Conservation (phyloP, 2,329 filamentous ascomycete species). For the Aspergillus transmontanensis region DNA sequence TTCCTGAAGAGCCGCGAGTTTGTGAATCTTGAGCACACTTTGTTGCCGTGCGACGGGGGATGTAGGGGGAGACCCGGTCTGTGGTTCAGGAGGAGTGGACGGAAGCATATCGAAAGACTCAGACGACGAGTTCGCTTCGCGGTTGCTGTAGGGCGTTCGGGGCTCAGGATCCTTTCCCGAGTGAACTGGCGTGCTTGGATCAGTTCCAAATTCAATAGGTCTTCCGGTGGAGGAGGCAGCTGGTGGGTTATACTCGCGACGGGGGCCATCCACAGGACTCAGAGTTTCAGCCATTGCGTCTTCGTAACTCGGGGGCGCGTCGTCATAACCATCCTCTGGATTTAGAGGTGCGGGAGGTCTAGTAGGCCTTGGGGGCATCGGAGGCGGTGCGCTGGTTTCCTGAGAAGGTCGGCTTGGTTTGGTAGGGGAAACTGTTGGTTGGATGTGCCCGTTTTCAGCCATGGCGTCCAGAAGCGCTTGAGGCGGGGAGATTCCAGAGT, state of each 20-base stretch:
- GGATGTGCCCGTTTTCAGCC: conserved; percentile 35
- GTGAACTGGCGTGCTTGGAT: conserved; percentile 39
- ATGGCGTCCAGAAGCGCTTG: conserved; percentile 72
- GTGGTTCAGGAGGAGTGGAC: conserved; percentile 38
- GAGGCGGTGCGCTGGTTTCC: conserved; percentile 31
- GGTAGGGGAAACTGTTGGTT: conserved; percentile 21
- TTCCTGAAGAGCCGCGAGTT: conserved; percentile 26
- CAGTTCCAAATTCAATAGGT: conserved; percentile 39
- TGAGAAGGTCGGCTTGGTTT: conserved; percentile 27
- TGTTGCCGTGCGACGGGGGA: conserved; percentile 35
- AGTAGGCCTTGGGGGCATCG: conserved; percentile 45
- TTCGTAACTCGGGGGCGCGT: conserved; percentile 93
- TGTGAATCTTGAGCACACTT: conserved; percentile 36
- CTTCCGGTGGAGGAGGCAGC: conserved; percentile 34
- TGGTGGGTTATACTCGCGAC: conserved; percentile 55
- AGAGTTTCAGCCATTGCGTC: conserved; percentile 83
- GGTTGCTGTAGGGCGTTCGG: conserved; percentile 24
- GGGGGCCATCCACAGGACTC: conserved; percentile 70
- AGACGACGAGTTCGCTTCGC: conserved; percentile 31
- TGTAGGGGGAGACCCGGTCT: conserved; percentile 34
- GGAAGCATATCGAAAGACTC: conserved; percentile 46
- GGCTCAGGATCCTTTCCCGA: conserved; percentile 31
- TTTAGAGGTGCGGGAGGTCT: conserved; percentile 26
- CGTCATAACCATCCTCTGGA: conserved; percentile 52
- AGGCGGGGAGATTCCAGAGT: conserved; percentile 83